Conservation (phyloP, 192 early-diverging fungal genomes). For the Ambispora gerdemannii region DNA sequence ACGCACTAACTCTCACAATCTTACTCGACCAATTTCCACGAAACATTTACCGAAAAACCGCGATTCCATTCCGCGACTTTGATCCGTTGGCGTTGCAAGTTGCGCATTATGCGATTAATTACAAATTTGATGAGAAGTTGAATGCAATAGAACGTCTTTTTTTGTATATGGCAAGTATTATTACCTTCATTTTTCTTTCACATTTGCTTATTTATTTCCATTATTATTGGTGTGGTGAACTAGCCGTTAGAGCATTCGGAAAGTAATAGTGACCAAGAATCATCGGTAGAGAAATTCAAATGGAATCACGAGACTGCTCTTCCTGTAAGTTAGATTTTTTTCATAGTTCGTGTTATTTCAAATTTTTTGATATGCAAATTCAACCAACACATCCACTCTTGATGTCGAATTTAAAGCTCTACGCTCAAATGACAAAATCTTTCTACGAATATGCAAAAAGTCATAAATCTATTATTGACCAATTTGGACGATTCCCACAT, state of each 20-base stretch:
- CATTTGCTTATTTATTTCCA: background rate
- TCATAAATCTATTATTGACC: conserved; percentile 50
- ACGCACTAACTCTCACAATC: conserved; percentile 37
- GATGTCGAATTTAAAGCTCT: conserved; percentile 34
- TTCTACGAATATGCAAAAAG: conserved; percentile 40
- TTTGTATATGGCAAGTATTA: conserved; percentile 44
- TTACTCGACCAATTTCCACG: conserved; percentile 64
- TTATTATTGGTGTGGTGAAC: too few species aligned
- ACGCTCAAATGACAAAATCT: conserved; percentile 40
- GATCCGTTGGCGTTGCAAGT: conserved; percentile 52
- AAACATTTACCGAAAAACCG: conserved; percentile 58
- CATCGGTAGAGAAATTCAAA: conserved; percentile 47
- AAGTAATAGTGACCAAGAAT: conserved; percentile 54
- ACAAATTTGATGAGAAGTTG: conserved; percentile 48
- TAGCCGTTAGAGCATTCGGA: conserved; percentile 65
- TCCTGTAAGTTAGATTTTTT: background rate
- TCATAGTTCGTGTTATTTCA: background rate
- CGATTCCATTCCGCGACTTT: conserved; percentile 50
- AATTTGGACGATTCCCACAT: conserved; percentile 62
- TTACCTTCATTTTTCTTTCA: background rate
- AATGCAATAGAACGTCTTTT: conserved; percentile 50
- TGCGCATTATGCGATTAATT: conserved; percentile 47
- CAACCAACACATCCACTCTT: background rate
- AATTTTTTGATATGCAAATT: background rate
- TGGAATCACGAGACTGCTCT: conserved; percentile 27